phyloP scores from a whole-genome alignment of 495 filamentous ascomycete genomes.

The Immersiella caudata region DNA sequence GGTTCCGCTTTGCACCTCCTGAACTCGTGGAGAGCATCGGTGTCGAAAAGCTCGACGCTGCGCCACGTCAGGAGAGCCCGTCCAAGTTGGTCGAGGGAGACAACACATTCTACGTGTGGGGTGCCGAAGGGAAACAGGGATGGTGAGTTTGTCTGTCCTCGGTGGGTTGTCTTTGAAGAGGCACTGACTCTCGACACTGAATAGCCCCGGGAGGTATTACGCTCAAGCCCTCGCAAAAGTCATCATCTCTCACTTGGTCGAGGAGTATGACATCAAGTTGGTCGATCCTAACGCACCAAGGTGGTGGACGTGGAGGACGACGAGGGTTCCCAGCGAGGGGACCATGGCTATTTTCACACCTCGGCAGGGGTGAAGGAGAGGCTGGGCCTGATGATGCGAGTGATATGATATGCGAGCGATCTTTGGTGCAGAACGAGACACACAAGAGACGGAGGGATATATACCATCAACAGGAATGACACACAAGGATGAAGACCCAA shows the following conservation, averaged over 20 bases:
- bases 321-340: constrained; percentile 23
- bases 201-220: constrained; percentile 33
- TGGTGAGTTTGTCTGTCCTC: constrained; percentile 24
- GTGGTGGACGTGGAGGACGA: constrained; percentile 31
- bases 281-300: constrained; percentile 19
- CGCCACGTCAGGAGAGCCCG: constrained; percentile 21
- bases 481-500: neutral
- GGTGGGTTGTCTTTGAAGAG: neutral
- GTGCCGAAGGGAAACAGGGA: constrained; percentile 26
- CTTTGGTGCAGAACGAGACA: too few relatives aligned
- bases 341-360: constrained; percentile 26
- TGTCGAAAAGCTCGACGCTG: neutral
- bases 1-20: constrained; percentile 29
- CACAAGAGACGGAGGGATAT: too few relatives aligned
- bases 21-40: neutral
- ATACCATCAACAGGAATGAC: too few relatives aligned
- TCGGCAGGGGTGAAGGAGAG: neutral
- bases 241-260: constrained; percentile 30
- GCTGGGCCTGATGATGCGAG: neutral
- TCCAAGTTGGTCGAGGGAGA: constrained; percentile 30
- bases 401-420: too few relatives aligned
- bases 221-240: constrained; percentile 35
- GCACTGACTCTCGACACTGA: too few relatives aligned
- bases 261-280: constrained; percentile 30
- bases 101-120: constrained; percentile 32